A percentile compares a stretch with the other conserved stretches of the same genome.
phyloP scores from a whole-genome alignment of 2,329 filamentous ascomycete species.

The Botryotinia globosa region DNA sequence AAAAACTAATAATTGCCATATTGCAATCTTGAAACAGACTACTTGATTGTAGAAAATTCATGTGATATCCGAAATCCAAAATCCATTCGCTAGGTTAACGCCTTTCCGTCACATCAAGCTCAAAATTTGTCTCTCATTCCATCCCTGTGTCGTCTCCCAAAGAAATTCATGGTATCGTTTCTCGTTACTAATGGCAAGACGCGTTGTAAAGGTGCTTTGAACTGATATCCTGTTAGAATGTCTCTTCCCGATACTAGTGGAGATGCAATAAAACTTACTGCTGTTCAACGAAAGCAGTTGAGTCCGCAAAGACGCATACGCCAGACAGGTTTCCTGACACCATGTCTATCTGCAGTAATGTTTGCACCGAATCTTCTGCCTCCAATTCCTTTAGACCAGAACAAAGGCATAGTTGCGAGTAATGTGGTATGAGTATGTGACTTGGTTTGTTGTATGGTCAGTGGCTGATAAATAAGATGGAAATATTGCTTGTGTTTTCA shows the following conservation, averaged over 20 bases:
- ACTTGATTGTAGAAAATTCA: not conserved
- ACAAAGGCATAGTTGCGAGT: conserved; percentile 4
- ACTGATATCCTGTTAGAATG: not conserved
- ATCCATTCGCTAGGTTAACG: not conserved
- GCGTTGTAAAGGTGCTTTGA: not conserved
- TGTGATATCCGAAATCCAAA: not conserved
- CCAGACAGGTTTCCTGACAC: conserved; percentile 4
- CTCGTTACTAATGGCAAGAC: not conserved
- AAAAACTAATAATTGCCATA: not conserved
- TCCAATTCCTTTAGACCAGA: conserved; percentile 15
- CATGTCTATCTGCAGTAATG: conserved; percentile 13
- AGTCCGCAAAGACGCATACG: conserved; percentile 16
- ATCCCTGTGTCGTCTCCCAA: not conserved
- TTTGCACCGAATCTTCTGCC: conserved; percentile 13
- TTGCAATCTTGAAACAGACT: not conserved
- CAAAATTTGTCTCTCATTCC: not conserved
- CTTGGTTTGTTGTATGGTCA: not conserved
- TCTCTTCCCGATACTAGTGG: not conserved
- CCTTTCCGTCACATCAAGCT: not conserved
- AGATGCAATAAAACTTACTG: not conserved
- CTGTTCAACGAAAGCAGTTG: conserved; percentile 11
- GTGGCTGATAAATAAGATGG: not conserved
- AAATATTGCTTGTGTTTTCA: conserved; percentile 5
- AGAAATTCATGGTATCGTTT: conserved; percentile 1
- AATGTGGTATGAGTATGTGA: not conserved